Percentiles rank a stretch among this genome's conserved stretches.
Evolutionary conservation across 2,329 filamentous ascomycete species (phyloP).

Genomic region (Lasiodiplodia sp.): DNA sequence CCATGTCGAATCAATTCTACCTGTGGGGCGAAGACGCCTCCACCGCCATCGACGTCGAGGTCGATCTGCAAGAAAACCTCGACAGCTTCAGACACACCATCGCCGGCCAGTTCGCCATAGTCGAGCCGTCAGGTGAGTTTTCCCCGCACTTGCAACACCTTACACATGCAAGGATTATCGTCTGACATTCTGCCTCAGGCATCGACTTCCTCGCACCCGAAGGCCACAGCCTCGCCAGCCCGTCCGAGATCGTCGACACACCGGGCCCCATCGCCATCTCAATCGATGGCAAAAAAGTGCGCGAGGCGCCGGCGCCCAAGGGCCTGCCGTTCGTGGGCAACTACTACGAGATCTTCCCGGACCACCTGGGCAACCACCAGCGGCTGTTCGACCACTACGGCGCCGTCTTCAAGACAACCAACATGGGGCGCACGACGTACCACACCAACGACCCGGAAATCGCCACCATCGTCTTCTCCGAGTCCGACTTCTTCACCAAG

Average conservation of each 20-base stretch:
- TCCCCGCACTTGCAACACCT: no score
- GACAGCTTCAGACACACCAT: constrained; percentile 38
- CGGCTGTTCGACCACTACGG: constrained; percentile 50
- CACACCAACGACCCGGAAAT: constrained; percentile 48
- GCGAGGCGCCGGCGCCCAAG: constrained; percentile 49
- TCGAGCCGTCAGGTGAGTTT: constrained; percentile 38
- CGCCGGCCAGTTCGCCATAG: constrained; percentile 41
- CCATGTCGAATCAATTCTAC: constrained; percentile 37
- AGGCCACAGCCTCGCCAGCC: constrained; percentile 18
- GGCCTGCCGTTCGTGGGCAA: constrained; percentile 47
- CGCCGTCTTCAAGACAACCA: constrained; percentile 46
- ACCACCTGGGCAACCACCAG: constrained; percentile 52
- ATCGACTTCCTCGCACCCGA: constrained; percentile 32
- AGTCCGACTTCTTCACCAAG: constrained; percentile 52
- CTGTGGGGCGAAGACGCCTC: constrained; percentile 39
- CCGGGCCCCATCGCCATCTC: constrained; percentile 46
- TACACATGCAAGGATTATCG: background rate
- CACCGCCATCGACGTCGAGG: constrained; percentile 36
- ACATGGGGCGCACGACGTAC: constrained; percentile 46
- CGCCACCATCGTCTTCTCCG: constrained; percentile 42
- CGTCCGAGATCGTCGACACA: constrained; percentile 34
- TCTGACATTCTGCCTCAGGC: constrained; percentile 29
- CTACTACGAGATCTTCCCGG: constrained; percentile 50
- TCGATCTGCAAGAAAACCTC: constrained; percentile 36
- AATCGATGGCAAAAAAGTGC: constrained; percentile 59